Evolutionary conservation across 495 filamentous ascomycete genomes (phyloP).

Genomic region (Aspergillus cristatus): DNA sequence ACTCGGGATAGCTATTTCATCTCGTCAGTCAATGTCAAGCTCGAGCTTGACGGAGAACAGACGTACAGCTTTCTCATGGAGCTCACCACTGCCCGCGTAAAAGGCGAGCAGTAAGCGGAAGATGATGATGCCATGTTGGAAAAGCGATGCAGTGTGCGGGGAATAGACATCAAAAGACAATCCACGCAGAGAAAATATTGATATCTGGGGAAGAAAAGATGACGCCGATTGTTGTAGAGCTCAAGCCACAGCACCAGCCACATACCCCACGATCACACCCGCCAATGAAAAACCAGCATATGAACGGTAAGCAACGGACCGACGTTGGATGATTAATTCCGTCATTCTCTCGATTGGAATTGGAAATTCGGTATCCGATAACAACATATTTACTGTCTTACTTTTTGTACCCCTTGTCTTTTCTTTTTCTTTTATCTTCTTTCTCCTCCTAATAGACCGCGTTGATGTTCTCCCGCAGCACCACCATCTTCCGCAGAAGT

Average conservation of each 20-base stretch:
- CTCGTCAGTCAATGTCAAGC: too few species aligned
- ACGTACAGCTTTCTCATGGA: constrained; percentile 75
- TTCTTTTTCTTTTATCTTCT: neutral
- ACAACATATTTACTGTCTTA: too few species aligned
- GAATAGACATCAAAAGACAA: constrained; percentile 8
- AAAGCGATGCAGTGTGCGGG: constrained; percentile 14
- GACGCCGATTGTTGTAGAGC: too few species aligned
- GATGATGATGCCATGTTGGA: constrained; percentile 26
- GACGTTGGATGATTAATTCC: constrained; percentile 4
- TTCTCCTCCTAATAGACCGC: neutral
- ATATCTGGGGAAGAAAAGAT: too few species aligned
- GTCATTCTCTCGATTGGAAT: constrained; percentile 2
- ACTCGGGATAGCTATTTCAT: constrained; percentile 67
- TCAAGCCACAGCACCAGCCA: constrained; percentile 10
- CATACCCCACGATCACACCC: neutral
- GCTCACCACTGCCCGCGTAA: constrained; percentile 68
- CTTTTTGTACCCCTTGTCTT: neutral
- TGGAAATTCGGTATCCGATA: too few species aligned
- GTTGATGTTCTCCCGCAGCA: constrained; percentile 38
- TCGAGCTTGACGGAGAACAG: neutral
- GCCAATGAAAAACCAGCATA: constrained; percentile 1
- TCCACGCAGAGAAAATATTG: neutral
- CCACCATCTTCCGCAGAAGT: constrained; percentile 34
- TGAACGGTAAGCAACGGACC: neutral
- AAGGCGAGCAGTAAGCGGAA: constrained; percentile 43